phyloP scores from a whole-genome alignment of 2,329 filamentous ascomycete species.

The Trichophyton simii region DNA sequence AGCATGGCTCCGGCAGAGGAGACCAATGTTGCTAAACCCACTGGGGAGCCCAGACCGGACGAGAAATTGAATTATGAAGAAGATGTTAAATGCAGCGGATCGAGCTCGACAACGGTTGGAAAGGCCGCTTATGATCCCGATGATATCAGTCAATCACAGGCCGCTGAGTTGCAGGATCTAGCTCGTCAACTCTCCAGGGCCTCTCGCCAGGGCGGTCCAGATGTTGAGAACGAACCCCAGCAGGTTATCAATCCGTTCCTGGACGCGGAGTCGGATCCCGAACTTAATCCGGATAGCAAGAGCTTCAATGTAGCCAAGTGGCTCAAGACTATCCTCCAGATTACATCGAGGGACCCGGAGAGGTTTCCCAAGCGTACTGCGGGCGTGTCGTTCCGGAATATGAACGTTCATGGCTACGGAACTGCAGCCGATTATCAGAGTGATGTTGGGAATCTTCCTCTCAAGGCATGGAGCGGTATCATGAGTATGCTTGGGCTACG shows the following conservation, averaged over 20 bases:
- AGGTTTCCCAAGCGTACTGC: conserved; percentile 28
- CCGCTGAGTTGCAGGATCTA: conserved; percentile 19
- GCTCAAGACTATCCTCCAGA: conserved; percentile 36
- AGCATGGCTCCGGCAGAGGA: not conserved
- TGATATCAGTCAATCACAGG: conserved; percentile 16
- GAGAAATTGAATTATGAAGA: conserved; percentile 4
- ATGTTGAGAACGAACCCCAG: conserved; percentile 10
- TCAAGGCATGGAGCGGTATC: conserved; percentile 24
- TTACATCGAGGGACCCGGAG: conserved; percentile 26
- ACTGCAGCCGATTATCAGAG: conserved; percentile 34
- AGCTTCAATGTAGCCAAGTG: conserved; percentile 37
- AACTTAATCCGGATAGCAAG: conserved; percentile 34
- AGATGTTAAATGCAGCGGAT: conserved; percentile 9
- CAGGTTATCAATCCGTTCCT: conserved; percentile 26
- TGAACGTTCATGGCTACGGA: conserved; percentile 30
- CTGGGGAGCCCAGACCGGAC: not conserved
- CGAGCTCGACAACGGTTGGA: conserved; percentile 17
- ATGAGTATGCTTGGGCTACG: conserved; percentile 17
- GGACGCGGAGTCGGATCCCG: conserved; percentile 22
- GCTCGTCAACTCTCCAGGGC: conserved; percentile 23
- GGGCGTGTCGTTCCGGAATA: conserved; percentile 29
- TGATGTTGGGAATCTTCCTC: conserved; percentile 32
- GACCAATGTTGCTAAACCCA: not conserved
- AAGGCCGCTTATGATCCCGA: conserved; percentile 16
- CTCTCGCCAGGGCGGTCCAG: conserved; percentile 16